A percentile compares a stretch with the other conserved stretches of the same genome.
phyloP scores from a whole-genome alignment of 1,139 yeast species.

The Hansenula sp. region DNA sequence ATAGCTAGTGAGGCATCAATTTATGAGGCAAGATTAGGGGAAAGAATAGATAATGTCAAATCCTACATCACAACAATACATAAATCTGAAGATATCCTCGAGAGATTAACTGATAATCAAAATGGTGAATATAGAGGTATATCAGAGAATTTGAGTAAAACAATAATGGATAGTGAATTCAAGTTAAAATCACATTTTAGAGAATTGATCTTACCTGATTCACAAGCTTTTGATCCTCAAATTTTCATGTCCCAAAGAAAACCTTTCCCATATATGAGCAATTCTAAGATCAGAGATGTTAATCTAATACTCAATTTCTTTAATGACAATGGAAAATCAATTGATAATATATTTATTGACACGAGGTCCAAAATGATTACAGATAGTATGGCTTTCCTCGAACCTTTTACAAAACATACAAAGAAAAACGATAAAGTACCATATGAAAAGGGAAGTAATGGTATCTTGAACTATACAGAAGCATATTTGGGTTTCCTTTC shows the following conservation, averaged over 20 bases:
- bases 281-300: slow-evolving; percentile 34
- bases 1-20: slow-evolving; percentile 58
- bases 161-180: slow-evolving; percentile 27
- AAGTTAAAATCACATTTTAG: slow-evolving; percentile 31
- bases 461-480: slow-evolving; percentile 50
- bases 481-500: slow-evolving; percentile 46
- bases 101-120: slow-evolving; percentile 26
- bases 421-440: slow-evolving; percentile 39
- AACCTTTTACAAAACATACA: slow-evolving; percentile 41
- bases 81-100: slow-evolving; percentile 34
- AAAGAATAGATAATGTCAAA: slow-evolving; percentile 28
- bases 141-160: slow-evolving; percentile 27
- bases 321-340: slow-evolving; percentile 31
- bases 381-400: slow-evolving; percentile 37
- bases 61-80: slow-evolving; percentile 32
- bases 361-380: slow-evolving; percentile 42
- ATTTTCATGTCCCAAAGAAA: slow-evolving; percentile 30
- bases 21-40: slow-evolving; percentile 38
- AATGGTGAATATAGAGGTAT: slow-evolving; percentile 34
- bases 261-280: slow-evolving; percentile 36
- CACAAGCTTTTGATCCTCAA: slow-evolving; percentile 36
- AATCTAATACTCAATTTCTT: slow-evolving; percentile 43
- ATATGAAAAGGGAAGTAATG: slow-evolving; percentile 60
- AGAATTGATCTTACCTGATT: slow-evolving; percentile 22
- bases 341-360: slow-evolving; percentile 40